Conservation (phyloP, 176 grass and related monocot genomes). For the Pharus latifolius region DNA sequence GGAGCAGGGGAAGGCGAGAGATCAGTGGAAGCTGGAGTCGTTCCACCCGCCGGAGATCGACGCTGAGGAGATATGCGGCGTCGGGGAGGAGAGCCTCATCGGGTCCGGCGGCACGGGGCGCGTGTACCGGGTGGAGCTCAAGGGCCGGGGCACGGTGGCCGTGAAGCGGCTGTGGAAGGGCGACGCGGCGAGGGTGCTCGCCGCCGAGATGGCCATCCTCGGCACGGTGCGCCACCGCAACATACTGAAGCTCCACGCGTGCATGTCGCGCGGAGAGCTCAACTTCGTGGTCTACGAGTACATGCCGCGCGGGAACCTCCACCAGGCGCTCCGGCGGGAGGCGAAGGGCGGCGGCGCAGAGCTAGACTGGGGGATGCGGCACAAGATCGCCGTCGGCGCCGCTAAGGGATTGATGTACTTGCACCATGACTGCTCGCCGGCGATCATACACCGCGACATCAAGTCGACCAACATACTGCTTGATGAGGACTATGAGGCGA, state of each 20-base stretch:
- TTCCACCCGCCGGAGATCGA: constrained; percentile 74
- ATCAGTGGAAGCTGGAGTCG: constrained; percentile 72
- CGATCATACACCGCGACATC: constrained; percentile 82
- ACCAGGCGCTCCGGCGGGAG: constrained; percentile 53
- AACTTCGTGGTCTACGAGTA: constrained; percentile 89
- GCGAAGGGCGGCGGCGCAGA: constrained; percentile 19
- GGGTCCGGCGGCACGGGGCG: constrained; percentile 63
- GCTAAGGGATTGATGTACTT: constrained; percentile 91
- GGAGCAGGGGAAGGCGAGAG: constrained; percentile 21
- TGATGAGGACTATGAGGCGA: constrained; percentile 60
- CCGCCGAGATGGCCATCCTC: constrained; percentile 62
- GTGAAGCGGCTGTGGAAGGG: constrained; percentile 81
- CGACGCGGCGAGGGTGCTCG: constrained; percentile 41
- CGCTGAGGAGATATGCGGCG: constrained; percentile 56
- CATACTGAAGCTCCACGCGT: constrained; percentile 84
- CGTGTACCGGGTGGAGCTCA: constrained; percentile 64
- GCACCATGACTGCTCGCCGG: constrained; percentile 78
- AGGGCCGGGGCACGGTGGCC: constrained; percentile 42
- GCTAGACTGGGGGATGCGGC: constrained; percentile 52
- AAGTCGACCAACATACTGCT: constrained; percentile 85
- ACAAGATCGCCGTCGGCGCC: constrained; percentile 49
- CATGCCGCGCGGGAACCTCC: constrained; percentile 73
- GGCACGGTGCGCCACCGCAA: constrained; percentile 72
- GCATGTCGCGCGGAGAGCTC: constrained; percentile 66
- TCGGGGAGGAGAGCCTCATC: constrained; percentile 59